Evolutionary conservation across 176 grass and related monocot species (phyloP).

Genomic region (Raddia distichophylla): DNA sequence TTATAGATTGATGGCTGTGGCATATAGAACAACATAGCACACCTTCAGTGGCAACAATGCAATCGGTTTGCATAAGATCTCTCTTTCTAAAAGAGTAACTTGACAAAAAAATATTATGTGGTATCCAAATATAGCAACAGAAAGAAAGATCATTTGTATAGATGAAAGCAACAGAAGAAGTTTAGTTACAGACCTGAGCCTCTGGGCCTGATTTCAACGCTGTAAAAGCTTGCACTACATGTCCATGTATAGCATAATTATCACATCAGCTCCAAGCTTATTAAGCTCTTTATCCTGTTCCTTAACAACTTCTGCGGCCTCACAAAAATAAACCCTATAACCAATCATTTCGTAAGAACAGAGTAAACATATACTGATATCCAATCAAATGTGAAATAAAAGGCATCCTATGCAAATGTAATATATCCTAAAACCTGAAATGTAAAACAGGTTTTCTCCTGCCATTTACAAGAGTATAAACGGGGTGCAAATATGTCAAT

Average conservation of each 20-base stretch:
- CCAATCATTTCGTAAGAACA: conserved; percentile 11
- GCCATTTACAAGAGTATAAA: background rate
- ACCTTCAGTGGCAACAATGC: conserved; percentile 6
- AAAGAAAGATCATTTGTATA: background rate
- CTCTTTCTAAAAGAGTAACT: background rate
- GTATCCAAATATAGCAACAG: background rate
- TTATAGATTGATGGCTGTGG: conserved; percentile 2
- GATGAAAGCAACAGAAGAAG: background rate
- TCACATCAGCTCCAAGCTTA: conserved; percentile 38
- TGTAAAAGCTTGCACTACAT: conserved; percentile 75
- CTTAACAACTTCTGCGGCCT: conserved; percentile 40
- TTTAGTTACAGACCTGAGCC: conserved; percentile 62
- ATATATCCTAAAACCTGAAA: background rate
- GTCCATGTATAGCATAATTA: conserved; percentile 63
- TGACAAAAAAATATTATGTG: background rate
- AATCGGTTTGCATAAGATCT: background rate
- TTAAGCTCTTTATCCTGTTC: conserved; percentile 40
- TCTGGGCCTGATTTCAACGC: conserved; percentile 70
- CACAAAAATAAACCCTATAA: conserved; percentile 57
- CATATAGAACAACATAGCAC: background rate
- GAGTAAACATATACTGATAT: background rate
- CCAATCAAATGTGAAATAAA: conserved; percentile 5
- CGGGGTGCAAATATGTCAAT: background rate
- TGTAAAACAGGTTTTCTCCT: background rate
- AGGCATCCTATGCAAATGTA: background rate